A percentile compares a stretch with the other conserved stretches of the same genome.
These are phyloP conservation scores for Saccharomycopsis phalli DNA, from an alignment of 1,139 yeast species.

Conservation along the genomic window DNA sequence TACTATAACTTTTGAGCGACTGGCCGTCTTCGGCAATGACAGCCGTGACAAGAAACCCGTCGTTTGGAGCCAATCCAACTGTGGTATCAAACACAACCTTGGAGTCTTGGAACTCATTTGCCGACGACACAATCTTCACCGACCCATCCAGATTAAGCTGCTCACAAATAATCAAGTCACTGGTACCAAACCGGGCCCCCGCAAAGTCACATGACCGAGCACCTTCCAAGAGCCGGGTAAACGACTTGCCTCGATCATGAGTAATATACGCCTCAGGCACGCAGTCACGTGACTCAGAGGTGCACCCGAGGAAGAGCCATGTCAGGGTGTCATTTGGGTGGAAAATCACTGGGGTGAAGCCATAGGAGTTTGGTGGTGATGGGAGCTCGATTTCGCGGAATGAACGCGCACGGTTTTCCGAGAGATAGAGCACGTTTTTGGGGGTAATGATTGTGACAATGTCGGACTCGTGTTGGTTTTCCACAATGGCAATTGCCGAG, in stretches of 20 bases:
- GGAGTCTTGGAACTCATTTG: slow-evolving; percentile 41
- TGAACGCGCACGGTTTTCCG: slow-evolving; percentile 59
- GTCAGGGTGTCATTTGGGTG: slow-evolving; percentile 46
- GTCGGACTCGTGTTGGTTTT: slow-evolving; percentile 53
- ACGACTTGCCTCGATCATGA: slow-evolving; percentile 52
- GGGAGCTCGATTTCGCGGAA: slow-evolving; percentile 47
- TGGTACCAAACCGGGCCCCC: slow-evolving; percentile 40
- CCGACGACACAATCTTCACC: slow-evolving; percentile 38
- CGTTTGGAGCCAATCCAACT: slow-evolving; percentile 57
- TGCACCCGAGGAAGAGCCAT: slow-evolving; percentile 67
- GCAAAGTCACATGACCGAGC: slow-evolving; percentile 62
- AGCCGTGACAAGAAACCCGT: slow-evolving; percentile 68
- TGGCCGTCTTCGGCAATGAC: slow-evolving; percentile 31
- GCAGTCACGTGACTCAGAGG: slow-evolving; percentile 43
- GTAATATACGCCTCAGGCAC: slow-evolving; percentile 51
- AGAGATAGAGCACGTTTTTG: slow-evolving; percentile 41
- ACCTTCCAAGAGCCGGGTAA: slow-evolving; percentile 42
- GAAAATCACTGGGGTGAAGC: slow-evolving; percentile 42
- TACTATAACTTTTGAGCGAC: slow-evolving; percentile 57
- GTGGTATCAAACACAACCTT: slow-evolving; percentile 39
- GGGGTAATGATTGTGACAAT: slow-evolving; percentile 49
- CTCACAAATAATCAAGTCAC: slow-evolving; percentile 56
- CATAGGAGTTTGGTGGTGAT: slow-evolving; percentile 32
- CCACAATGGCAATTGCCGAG: slow-evolving; percentile 47
- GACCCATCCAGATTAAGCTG: slow-evolving; percentile 27